Conservation (phyloP, 2,329 filamentous ascomycete genomes). For the Hypoxylon rubiginosum region DNA sequence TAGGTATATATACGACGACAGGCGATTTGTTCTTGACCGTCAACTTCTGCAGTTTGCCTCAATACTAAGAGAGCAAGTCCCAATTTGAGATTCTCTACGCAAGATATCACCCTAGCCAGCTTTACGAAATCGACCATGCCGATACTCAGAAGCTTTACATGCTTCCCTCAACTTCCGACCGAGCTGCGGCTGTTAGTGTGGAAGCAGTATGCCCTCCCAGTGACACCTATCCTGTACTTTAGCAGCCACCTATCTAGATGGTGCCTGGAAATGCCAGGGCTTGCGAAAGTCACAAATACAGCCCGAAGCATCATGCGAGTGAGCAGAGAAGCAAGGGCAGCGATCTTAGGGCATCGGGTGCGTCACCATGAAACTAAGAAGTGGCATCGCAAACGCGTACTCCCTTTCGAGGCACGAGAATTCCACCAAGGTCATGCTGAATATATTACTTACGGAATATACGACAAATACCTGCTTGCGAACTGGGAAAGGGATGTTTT, state of each 20-base stretch:
- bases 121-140: conserved; percentile 1
- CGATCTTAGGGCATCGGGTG: conserved; percentile 5
- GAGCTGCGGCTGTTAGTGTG: conserved; percentile 20
- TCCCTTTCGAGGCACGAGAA: background rate
- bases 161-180: conserved; percentile 6
- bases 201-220: conserved; percentile 7
- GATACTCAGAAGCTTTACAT: conserved; percentile 3
- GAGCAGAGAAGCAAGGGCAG: conserved; percentile 17
- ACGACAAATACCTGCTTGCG: background rate
- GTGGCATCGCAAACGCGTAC: background rate
- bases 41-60: background rate
- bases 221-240: background rate
- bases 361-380: background rate
- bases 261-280: background rate
- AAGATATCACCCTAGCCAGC: background rate
- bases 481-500: conserved; percentile 11
- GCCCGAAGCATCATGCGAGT: conserved; percentile 7
- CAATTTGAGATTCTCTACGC: background rate
- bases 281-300: background rate
- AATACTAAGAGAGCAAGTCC: background rate
- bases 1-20: background rate
- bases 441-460: background rate
- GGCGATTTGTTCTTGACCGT: background rate
- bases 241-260: background rate
- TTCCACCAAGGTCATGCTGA: background rate